These are phyloP conservation scores for Bisporella sp. DNA, from an alignment of 2,329 filamentous ascomycete genomes.

Conservation along the genomic window DNA sequence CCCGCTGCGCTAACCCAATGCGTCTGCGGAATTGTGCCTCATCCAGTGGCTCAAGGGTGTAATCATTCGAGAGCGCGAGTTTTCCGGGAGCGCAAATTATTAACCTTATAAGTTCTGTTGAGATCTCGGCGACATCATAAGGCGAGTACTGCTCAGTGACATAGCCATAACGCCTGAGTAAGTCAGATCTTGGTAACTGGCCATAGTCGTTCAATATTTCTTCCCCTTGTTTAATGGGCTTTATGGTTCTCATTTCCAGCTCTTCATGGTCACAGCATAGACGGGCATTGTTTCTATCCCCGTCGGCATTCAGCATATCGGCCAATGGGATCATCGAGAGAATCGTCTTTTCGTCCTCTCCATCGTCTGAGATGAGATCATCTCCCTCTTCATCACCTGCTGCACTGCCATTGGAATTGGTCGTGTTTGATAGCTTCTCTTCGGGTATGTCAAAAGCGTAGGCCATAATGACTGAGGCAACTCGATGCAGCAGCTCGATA, in stretches of 20 bases:
- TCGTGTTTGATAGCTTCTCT: conserved; percentile 4
- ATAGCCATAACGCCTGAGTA: conserved; percentile 62
- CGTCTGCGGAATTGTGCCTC: conserved; percentile 21
- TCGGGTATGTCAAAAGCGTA: conserved; percentile 60
- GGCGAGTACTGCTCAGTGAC: conserved; percentile 55
- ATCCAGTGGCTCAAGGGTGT: conserved; percentile 15
- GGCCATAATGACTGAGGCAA: conserved; percentile 65
- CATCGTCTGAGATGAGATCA: conserved; percentile 38
- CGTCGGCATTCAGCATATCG: conserved; percentile 66
- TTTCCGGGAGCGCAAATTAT: conserved; percentile 9
- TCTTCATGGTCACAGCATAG: conserved; percentile 26
- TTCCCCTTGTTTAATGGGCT: conserved; percentile 47
- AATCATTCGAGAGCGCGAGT: conserved; percentile 4
- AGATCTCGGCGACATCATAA: conserved; percentile 61
- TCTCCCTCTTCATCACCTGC: conserved; percentile 38
- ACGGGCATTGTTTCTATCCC: conserved; percentile 55
- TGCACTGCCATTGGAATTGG: conserved; percentile 36
- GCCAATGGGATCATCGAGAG: conserved; percentile 66
- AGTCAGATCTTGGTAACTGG: conserved; percentile 57
- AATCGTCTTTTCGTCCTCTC: conserved; percentile 34
- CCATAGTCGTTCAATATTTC: conserved; percentile 65
- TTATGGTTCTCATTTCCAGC: conserved; percentile 58
- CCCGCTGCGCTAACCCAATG: conserved; percentile 42
- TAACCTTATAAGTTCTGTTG: conserved; percentile 38
- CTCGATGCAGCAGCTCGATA: conserved; percentile 47